Evolutionary conservation across 805 yeast genomes (phyloP), one percentile per base, ranked within the genome.

Genomic region (Lipomyces lipofer): DNA sequence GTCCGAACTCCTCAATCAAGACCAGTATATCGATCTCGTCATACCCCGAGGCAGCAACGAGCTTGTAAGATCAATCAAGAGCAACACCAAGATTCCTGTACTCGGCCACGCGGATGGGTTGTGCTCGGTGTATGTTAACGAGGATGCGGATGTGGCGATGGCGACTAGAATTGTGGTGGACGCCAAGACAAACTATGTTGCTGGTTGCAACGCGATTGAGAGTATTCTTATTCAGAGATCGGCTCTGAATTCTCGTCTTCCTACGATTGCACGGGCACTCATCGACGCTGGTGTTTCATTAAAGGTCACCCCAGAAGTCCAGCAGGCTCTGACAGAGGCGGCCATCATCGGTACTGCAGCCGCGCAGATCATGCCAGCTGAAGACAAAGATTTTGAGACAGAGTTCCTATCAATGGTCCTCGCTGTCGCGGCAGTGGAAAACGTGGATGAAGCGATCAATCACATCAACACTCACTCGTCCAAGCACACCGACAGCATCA

Each of bases 101-200:
- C 73, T 94, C 67, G 99, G 99, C 52, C 99, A 94, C 70, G 99
- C 99, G 7, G 98, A 94, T 71, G 99, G 99, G 44, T 85, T 92
- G 57, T 94, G 99, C 72, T 84, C 97, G 1, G 81, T 92, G 6
- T 94, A 82, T 65, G 76, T 92, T 24, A 95, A 91, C 69, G 80
- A 78, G 52, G 82, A 79, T 47, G 94, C 94, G 4, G 92, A 90
- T 65, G 58, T 87, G 10, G 79, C 70, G 12, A 90, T 88, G 81
- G 95, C 97, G 0, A 75, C 79, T 30, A 80, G 81, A 52, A 81
- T 94, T 28, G 76, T 83, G 4, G 80, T 88, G 25, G 99, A 94
- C 71, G 80, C 97, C 3, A 94, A 94, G 72, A 89, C 97, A 0
- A 91, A 90, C 70, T 94, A 94, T 69, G 97, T 98, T 46, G 99